Conservation (phyloP, 2,329 filamentous ascomycete species). For the Cucurbitaria berberidis region DNA sequence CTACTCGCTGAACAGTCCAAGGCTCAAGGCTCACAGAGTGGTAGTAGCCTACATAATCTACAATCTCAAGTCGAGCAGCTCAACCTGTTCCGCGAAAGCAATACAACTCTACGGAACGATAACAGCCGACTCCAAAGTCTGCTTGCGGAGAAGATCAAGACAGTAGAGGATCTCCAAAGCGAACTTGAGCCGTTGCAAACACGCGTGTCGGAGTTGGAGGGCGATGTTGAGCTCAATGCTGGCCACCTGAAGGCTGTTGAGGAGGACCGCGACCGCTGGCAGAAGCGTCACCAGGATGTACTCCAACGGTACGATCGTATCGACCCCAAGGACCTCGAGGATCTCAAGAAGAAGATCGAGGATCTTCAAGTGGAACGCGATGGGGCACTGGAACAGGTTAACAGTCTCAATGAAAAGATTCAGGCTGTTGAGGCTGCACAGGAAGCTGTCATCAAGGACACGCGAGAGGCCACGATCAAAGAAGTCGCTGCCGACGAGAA, state of each 20-base stretch:
- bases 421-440: conserved; percentile 46
- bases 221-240: conserved; percentile 78
- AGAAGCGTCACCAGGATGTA: conserved; percentile 94
- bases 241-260: conserved; percentile 88
- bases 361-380: conserved; percentile 59
- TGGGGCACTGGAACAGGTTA: conserved; percentile 58
- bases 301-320: conserved; percentile 95
- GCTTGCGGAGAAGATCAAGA: conserved; percentile 74
- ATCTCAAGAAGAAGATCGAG: conserved; percentile 78
- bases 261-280: conserved; percentile 91
- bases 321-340: conserved; percentile 90
- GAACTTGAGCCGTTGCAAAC: conserved; percentile 83
- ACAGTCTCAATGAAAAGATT: conserved; percentile 56
- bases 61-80: conserved; percentile 95
- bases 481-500: conserved; percentile 56
- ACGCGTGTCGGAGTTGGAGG: conserved; percentile 81
- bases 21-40: conserved; percentile 73
- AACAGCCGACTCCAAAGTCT: conserved; percentile 78
- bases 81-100: conserved; percentile 95
- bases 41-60: conserved; percentile 83
- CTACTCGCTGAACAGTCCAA: conserved; percentile 85
- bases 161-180: conserved; percentile 74
- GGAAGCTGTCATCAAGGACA: conserved; percentile 46
- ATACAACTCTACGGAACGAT: conserved; percentile 86
- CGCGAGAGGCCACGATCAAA: conserved; percentile 18